phyloP scores from a whole-genome alignment of 345 rosid species.

The Rhodomyrtus tomentosa region DNA sequence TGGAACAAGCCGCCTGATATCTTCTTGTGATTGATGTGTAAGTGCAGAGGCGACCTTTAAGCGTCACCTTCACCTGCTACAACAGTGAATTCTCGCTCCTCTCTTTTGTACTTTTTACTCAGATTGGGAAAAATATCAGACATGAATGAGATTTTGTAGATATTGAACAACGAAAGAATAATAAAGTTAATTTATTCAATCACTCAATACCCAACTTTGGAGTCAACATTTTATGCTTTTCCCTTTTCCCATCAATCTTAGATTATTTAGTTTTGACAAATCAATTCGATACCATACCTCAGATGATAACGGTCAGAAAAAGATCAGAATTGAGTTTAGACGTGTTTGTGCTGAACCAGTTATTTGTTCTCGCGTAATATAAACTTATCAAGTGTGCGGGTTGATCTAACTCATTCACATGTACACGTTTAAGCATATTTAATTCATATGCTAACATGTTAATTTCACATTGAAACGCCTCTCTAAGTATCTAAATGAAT shows the following conservation, averaged over 20 bases:
- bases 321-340: no score
- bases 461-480: no score
- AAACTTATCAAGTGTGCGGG: no score
- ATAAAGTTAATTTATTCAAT: not conserved
- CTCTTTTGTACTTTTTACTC: not conserved
- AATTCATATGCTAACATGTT: no score
- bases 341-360: no score
- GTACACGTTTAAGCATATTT: no score
- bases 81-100: not conserved
- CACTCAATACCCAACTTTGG: not conserved
- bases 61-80: not conserved
- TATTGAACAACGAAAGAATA: not conserved
- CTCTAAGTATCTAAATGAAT: no score
- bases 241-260: not conserved
- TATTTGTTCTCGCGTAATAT: no score
- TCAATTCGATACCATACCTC: no score
- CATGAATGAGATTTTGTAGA: not conserved
- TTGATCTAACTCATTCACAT: no score
- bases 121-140: not conserved
- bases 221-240: not conserved
- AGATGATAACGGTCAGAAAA: no score
- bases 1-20: no score
- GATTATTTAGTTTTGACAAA: rapidly evolving
- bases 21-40: not conserved
- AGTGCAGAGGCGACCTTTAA: not conserved